Evolutionary conservation across 768 basidiomycete genomes (phyloP).

Genomic region (Leccinum imitatum): DNA sequence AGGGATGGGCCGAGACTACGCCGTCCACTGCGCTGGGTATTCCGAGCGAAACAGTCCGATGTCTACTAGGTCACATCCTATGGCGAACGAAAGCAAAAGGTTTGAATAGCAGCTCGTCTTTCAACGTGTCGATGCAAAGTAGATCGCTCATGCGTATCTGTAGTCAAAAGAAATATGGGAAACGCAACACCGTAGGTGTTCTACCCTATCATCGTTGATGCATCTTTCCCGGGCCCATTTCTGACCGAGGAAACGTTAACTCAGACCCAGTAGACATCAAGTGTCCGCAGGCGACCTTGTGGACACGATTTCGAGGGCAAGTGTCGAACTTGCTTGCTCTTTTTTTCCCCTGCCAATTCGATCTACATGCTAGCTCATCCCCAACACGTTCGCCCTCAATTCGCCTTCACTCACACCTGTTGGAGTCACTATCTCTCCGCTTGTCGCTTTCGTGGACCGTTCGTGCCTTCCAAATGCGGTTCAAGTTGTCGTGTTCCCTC

Average conservation of each 20-base stretch:
- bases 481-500: too few relatives aligned
- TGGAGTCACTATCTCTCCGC: too few relatives aligned
- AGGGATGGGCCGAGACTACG: conserved; percentile 32
- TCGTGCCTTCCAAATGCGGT: too few relatives aligned
- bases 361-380: too few relatives aligned
- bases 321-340: conserved; percentile 11
- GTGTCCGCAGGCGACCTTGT: conserved; percentile 61
- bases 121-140: neutral
- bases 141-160: neutral
- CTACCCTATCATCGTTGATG: neutral
- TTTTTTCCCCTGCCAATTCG: conserved; percentile 2
- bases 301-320: conserved; percentile 68
- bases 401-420: too few relatives aligned
- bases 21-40: conserved; percentile 46
- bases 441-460: too few relatives aligned
- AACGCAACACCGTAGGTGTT: conserved; percentile 73
- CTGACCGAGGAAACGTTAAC: neutral
- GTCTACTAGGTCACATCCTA: conserved; percentile 65
- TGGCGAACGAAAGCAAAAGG: conserved; percentile 63
- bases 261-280: conserved; percentile 60
- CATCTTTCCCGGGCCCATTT: neutral
- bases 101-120: conserved; percentile 32
- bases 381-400: too few relatives aligned
- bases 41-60: conserved; percentile 79
- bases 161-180: conserved; percentile 63